Conservation (phyloP, 345 rosid genomes). For the Geranium brycei region DNA sequence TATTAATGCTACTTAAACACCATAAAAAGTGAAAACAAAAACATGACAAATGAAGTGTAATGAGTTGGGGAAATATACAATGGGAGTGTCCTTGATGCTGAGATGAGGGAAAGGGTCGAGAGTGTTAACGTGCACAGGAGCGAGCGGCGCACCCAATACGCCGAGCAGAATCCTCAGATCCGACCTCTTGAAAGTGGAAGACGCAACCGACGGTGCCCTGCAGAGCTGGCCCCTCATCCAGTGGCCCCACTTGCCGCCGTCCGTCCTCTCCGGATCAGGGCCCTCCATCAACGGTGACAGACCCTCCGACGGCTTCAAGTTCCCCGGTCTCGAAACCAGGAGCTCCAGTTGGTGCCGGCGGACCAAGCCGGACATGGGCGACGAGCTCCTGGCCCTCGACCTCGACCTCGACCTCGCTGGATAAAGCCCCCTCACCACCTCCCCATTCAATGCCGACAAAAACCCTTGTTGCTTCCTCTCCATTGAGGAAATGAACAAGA, state of each 20-base stretch:
- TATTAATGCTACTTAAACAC: neutral
- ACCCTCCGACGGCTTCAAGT: slow-evolving; percentile 16
- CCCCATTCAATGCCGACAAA: no score
- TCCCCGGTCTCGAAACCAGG: slow-evolving; percentile 24
- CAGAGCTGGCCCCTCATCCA: slow-evolving; percentile 28
- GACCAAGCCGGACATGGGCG: neutral
- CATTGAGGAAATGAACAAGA: no score
- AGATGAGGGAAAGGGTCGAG: slow-evolving; percentile 29
- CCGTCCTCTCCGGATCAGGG: slow-evolving; percentile 22
- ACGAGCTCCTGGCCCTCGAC: no score
- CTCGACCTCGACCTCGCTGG: no score
- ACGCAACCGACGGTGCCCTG: slow-evolving; percentile 8
- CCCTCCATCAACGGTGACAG: slow-evolving; percentile 34
- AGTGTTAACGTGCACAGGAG: slow-evolving; percentile 27
- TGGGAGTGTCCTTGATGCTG: slow-evolving; percentile 30
- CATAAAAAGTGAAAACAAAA: no score
- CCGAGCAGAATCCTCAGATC: slow-evolving; percentile 34
- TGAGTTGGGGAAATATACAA: slow-evolving; percentile 14
- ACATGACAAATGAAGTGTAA: neutral
- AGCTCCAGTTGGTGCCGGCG: neutral
- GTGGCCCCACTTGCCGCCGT: slow-evolving; percentile 21
- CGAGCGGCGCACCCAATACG: slow-evolving; percentile 31
- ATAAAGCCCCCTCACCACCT: no score
- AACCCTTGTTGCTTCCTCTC: no score
- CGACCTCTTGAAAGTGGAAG: slow-evolving; percentile 14